Percentiles rank a stretch among this genome's conserved stretches.
phyloP scores from a whole-genome alignment of 2,329 filamentous ascomycete genomes.

The Furcasterigmium sp. region DNA sequence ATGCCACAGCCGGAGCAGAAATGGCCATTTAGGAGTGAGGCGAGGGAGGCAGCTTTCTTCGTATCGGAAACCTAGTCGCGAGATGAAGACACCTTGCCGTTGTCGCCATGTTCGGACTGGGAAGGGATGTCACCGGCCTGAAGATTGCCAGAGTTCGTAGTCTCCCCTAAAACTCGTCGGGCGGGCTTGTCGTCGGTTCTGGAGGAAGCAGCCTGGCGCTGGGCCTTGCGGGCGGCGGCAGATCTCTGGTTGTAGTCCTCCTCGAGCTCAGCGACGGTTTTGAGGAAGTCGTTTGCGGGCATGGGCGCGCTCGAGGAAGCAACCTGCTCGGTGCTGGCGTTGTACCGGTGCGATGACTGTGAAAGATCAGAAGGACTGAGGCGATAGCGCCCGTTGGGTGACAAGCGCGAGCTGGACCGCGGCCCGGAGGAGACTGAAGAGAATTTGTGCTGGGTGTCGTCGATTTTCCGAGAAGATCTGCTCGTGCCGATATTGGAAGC shows the following conservation, averaged over 20 bases:
- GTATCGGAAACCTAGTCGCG: constrained; percentile 4
- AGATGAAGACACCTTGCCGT: background rate
- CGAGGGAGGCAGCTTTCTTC: background rate
- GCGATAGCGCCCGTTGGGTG: background rate
- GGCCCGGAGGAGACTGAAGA: background rate
- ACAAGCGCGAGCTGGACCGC: background rate
- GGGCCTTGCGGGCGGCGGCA: background rate
- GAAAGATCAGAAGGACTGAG: background rate
- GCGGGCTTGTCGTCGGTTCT: background rate
- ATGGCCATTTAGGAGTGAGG: constrained; percentile 7
- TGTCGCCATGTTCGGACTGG: background rate
- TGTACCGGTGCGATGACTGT: background rate
- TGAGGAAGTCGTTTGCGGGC: background rate
- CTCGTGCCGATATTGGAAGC: too few relatives aligned
- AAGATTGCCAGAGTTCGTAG: background rate
- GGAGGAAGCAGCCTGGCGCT: background rate
- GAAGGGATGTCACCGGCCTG: background rate
- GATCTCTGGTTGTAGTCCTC: constrained; percentile 2
- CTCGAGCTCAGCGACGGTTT: background rate
- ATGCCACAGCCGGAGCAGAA: constrained; percentile 13
- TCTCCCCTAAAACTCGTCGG: background rate
- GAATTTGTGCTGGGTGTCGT: background rate
- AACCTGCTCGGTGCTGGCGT: background rate
- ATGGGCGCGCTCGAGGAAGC: background rate
- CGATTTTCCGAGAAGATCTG: too few relatives aligned